These are phyloP conservation scores for Nemania serpens DNA, from an alignment of 2,329 filamentous ascomycete genomes.

Conservation along the genomic window DNA sequence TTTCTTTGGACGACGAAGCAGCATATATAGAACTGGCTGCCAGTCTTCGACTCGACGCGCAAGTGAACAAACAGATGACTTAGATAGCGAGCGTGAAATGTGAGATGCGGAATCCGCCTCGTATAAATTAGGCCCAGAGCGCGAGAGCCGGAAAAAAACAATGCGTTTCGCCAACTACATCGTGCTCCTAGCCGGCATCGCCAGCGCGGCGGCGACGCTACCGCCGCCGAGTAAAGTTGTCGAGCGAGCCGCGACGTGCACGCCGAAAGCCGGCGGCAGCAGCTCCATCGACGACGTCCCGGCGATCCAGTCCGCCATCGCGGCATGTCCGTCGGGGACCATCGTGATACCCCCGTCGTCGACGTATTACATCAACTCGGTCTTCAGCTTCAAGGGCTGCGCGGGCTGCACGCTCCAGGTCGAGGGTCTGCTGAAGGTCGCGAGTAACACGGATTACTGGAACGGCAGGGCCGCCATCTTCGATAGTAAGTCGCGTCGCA, in stretches of 20 bases:
- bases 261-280: constrained; percentile 18
- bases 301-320: constrained; percentile 21
- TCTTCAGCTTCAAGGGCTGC: constrained; percentile 21
- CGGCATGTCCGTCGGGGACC: constrained; percentile 21
- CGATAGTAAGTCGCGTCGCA: constrained; percentile 9
- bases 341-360: constrained; percentile 20
- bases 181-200: constrained; percentile 2
- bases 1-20: background rate
- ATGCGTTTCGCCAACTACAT: constrained; percentile 9
- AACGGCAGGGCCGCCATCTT: constrained; percentile 19
- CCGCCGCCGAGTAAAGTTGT: constrained; percentile 6
- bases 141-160: background rate
- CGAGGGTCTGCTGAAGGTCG: constrained; percentile 16
- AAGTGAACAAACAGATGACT: background rate
- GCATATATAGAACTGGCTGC: background rate
- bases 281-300: constrained; percentile 23
- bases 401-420: constrained; percentile 22
- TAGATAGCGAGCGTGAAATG: background rate
- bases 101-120: background rate
- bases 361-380: constrained; percentile 24
- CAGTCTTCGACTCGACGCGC: background rate
- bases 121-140: background rate
- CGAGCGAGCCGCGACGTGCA: constrained; percentile 23
- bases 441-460: constrained; percentile 25
- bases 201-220: background rate